These are phyloP conservation scores for Yamadazyma akitaensis DNA, from an alignment of 805 yeast genomes.

Conservation along the genomic window DNA sequence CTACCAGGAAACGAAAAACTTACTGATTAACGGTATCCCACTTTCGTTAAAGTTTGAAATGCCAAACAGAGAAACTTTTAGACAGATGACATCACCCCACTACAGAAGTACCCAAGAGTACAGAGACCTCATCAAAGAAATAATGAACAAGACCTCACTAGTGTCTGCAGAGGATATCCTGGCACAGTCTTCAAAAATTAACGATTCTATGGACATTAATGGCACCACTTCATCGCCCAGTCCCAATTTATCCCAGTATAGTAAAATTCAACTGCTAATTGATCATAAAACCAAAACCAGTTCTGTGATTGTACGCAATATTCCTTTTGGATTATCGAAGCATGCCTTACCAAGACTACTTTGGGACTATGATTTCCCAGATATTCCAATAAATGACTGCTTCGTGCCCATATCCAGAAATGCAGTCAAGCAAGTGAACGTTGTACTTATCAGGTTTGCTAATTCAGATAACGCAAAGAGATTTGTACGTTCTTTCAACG, in stretches of 20 bases:
- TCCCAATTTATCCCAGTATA: background rate
- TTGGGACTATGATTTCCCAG: constrained; percentile 50
- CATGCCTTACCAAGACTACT: constrained; percentile 35
- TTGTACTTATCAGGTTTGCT: constrained; percentile 42
- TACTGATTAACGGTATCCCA: constrained; percentile 49
- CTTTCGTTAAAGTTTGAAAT: constrained; percentile 44
- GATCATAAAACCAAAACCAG: constrained; percentile 19
- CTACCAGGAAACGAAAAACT: constrained; percentile 46
- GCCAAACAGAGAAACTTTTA: constrained; percentile 14
- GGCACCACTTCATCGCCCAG: no score
- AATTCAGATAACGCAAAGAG: constrained; percentile 44
- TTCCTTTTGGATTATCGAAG: constrained; percentile 44
- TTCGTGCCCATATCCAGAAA: constrained; percentile 22
- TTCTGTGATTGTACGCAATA: constrained; percentile 41
- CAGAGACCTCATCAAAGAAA: background rate
- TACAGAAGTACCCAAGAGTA: background rate
- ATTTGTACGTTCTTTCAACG: constrained; percentile 54
- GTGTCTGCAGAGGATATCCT: background rate
- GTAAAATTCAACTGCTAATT: constrained; percentile 11
- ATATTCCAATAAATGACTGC: constrained; percentile 12
- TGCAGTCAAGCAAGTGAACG: constrained; percentile 23
- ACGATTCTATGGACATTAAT: background rate
- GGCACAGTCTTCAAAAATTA: no score
- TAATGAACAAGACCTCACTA: background rate
- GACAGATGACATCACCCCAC: constrained; percentile 29